Conservation (phyloP, 345 rosid species). For the Eucalyptus regnans region DNA sequence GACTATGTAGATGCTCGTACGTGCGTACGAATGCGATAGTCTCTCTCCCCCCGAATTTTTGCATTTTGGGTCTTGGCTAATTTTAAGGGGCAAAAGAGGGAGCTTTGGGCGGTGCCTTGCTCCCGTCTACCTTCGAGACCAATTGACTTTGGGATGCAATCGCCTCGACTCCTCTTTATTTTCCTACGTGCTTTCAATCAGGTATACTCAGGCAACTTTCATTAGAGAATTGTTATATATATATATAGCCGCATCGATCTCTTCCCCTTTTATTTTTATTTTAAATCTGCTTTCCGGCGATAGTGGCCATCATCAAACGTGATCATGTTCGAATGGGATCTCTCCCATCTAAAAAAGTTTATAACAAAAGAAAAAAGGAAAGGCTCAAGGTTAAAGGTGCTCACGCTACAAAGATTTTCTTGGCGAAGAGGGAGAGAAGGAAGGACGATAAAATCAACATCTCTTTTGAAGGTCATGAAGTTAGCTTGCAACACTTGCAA, state of each 20-base stretch:
- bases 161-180: not conserved
- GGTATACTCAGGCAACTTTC: too few species aligned
- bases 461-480: not conserved
- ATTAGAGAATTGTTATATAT: too few species aligned
- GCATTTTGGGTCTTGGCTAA: not conserved
- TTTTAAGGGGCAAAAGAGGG: not conserved
- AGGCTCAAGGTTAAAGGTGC: not conserved
- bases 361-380: not conserved
- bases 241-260: not conserved
- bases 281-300: too few species aligned
- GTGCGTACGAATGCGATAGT: not conserved
- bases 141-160: not conserved
- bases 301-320: too few species aligned
- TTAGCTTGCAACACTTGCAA: not conserved
- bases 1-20: not conserved
- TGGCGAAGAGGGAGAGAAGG: not conserved
- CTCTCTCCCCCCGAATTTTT: not conserved
- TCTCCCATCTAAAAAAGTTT: not conserved
- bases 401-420: not conserved
- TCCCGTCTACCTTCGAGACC: not conserved
- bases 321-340: not conserved
- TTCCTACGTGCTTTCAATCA: not conserved
- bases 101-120: not conserved
- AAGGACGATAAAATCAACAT: not conserved
- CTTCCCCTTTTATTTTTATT: not conserved